Evolutionary conservation across 2,329 filamentous ascomycete species (phyloP).

Genomic region (Botrytis fragariae): DNA sequence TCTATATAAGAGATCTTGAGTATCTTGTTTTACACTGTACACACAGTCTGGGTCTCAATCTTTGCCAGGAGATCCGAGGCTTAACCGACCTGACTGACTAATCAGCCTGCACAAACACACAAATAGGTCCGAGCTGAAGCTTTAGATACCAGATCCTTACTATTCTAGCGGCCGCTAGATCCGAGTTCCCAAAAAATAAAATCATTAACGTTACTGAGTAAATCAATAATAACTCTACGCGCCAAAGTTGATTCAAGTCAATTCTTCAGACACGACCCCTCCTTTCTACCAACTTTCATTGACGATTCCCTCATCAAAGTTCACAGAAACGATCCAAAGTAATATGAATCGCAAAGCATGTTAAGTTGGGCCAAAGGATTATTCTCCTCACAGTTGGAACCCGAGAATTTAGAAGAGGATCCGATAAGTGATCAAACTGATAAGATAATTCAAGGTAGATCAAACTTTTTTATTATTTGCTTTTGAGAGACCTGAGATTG

Average conservation of each 20-base stretch:
- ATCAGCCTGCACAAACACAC: neutral
- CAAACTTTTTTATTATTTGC: neutral
- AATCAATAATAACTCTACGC: neutral
- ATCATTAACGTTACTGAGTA: too few species aligned
- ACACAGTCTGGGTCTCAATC: neutral
- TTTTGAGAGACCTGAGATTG: neutral
- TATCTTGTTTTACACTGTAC: neutral
- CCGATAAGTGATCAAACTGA: neutral
- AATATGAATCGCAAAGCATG: constrained; percentile 2
- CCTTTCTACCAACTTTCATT: neutral
- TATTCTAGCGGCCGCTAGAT: constrained; percentile 10
- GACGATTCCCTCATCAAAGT: neutral
- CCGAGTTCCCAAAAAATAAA: constrained; percentile 10
- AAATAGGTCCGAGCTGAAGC: neutral
- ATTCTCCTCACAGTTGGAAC: constrained; percentile 8
- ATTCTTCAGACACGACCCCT: neutral
- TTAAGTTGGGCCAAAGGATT: constrained; percentile 1
- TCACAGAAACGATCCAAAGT: neutral
- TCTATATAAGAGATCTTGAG: neutral
- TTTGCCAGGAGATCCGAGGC: neutral
- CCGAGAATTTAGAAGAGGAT: neutral
- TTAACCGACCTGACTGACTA: neutral
- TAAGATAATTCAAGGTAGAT: constrained; percentile 17
- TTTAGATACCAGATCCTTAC: too few species aligned
- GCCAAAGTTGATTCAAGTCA: neutral